These are phyloP conservation scores for Salix caprea DNA, from an alignment of 345 rosid species.

Conservation along the genomic window DNA sequence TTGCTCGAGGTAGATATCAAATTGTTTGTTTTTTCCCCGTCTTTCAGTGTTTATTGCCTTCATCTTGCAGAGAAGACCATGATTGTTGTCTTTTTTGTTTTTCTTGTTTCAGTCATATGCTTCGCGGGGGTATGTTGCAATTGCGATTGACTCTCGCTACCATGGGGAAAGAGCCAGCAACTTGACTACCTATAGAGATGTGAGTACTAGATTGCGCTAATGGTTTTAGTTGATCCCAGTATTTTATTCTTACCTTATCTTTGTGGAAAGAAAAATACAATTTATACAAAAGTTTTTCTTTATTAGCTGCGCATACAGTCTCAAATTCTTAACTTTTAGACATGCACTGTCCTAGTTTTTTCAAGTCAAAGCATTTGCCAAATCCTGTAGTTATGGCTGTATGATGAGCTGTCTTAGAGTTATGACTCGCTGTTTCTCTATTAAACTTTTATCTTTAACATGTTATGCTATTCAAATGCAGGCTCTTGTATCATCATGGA, in stretches of 20 bases:
- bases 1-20: conserved; percentile 60
- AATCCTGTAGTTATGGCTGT: not conserved
- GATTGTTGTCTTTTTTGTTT: not conserved
- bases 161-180: conserved; percentile 67
- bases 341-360: not conserved
- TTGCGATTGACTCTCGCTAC: conserved; percentile 73
- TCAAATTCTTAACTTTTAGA: not conserved
- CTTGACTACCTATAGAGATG: conserved; percentile 59
- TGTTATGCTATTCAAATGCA: conserved; percentile 29
- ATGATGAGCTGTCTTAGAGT: not conserved
- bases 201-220: conserved; percentile 6
- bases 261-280: not conserved
- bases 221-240: not conserved
- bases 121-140: conserved; percentile 69
- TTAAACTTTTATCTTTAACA: conserved; percentile 2
- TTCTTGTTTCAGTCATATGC: conserved; percentile 63
- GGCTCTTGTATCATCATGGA: conserved; percentile 93
- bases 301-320: not conserved
- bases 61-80: not conserved
- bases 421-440: not conserved
- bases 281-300: not conserved
- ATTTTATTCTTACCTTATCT: not conserved
- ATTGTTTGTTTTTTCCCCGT: not conserved
- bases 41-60: not conserved
- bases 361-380: not conserved